Evolutionary conservation across 257 asterid genomes (phyloP).

Genomic region (Primulina tabacum): DNA sequence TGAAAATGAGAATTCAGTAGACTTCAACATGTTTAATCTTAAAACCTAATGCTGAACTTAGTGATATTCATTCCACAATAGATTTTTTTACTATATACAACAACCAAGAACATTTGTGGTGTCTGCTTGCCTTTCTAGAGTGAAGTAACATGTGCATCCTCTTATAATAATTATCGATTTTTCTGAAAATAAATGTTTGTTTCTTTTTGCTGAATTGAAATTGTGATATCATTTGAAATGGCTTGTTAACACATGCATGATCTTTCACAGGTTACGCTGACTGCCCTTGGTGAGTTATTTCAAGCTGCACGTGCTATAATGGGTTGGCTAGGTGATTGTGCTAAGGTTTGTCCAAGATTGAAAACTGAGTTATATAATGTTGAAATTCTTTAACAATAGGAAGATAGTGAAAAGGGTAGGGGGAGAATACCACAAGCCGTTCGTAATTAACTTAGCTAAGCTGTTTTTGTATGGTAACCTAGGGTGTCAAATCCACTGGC

Average conservation of each 20-base stretch:
- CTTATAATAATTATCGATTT: slow-evolving; percentile 3
- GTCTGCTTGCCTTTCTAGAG: slow-evolving; percentile 13
- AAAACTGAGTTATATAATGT: neutral
- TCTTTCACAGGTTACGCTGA: slow-evolving; percentile 64
- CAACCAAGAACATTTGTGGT: neutral
- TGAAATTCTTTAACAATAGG: neutral
- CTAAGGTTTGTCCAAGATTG: slow-evolving; percentile 60
- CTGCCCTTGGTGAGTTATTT: slow-evolving; percentile 87
- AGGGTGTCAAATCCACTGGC: neutral
- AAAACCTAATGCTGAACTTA: neutral
- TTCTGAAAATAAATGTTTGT: neutral
- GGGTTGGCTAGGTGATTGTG: slow-evolving; percentile 98
- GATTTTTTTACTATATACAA: neutral
- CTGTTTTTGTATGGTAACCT: neutral
- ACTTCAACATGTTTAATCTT: neutral
- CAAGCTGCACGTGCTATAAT: slow-evolving; percentile 93
- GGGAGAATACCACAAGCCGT: too few relatives aligned
- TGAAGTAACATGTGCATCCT: slow-evolving; percentile 13
- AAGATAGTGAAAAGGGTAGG: too few relatives aligned
- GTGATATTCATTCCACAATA: neutral
- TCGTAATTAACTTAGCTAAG: neutral
- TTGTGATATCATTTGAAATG: slow-evolving; percentile 6
- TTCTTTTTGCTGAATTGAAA: slow-evolving; percentile 5
- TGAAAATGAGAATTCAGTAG: neutral
- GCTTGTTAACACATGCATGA: neutral